Evolutionary conservation across 2,329 filamentous ascomycete genomes (phyloP).

Genomic region (Pseudopyrenochaeta lycopersici): DNA sequence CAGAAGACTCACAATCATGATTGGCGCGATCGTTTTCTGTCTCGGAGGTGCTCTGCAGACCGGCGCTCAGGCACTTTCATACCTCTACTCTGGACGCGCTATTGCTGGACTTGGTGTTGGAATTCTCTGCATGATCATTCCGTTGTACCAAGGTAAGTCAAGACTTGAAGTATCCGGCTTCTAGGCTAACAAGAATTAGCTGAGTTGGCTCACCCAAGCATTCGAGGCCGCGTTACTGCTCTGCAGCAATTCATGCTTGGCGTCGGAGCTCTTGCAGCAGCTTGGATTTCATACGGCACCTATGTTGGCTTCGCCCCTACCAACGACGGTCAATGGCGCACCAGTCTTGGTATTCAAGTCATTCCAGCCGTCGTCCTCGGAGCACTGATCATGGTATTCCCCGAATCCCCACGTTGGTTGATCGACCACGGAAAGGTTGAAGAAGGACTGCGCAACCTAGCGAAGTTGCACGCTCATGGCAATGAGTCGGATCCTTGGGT

Average conservation of each 20-base stretch:
- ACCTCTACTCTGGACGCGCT: slow-evolving; percentile 74
- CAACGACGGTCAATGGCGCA: slow-evolving; percentile 66
- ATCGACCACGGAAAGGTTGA: slow-evolving; percentile 75
- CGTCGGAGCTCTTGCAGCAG: slow-evolving; percentile 75
- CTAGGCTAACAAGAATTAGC: slow-evolving; percentile 49
- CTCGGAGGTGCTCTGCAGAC: slow-evolving; percentile 79
- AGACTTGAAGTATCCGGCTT: too few species aligned
- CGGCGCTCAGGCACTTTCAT: slow-evolving; percentile 66
- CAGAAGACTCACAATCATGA: slow-evolving; percentile 74
- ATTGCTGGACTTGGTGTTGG: slow-evolving; percentile 74
- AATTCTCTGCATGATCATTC: slow-evolving; percentile 70
- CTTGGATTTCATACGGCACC: slow-evolving; percentile 77
- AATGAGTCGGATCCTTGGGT: slow-evolving; percentile 74
- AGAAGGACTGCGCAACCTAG: slow-evolving; percentile 72
- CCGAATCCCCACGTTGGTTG: slow-evolving; percentile 74
- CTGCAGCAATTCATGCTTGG: slow-evolving; percentile 87
- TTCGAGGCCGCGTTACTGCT: slow-evolving; percentile 77
- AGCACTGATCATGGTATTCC: slow-evolving; percentile 74
- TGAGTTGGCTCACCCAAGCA: slow-evolving; percentile 79
- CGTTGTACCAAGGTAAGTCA: slow-evolving; percentile 63
- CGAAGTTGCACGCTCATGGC: slow-evolving; percentile 74
- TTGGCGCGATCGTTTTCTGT: slow-evolving; percentile 75
- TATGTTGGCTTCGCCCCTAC: slow-evolving; percentile 60
- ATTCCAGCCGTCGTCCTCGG: slow-evolving; percentile 72
- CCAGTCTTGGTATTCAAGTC: slow-evolving; percentile 75